Evolutionary conservation across 1,139 yeast genomes (phyloP).

Genomic region (Suhomyces wounanorum): DNA sequence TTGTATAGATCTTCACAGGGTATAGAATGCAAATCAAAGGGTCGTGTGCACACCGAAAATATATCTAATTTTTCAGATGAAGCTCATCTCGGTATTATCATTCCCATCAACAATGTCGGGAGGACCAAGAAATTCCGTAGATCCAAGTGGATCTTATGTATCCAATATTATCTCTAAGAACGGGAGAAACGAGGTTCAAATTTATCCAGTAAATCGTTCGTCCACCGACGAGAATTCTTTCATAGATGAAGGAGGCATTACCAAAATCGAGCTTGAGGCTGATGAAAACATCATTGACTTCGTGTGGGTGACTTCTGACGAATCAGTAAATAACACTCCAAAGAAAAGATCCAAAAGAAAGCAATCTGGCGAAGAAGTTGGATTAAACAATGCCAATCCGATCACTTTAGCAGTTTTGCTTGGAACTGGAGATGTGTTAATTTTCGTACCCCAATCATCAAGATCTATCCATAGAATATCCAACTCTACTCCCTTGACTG

Average conservation of each 20-base stretch:
- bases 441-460: slow-evolving; percentile 44
- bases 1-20: too few relatives aligned
- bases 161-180: slow-evolving; percentile 35
- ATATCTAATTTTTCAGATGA: slow-evolving; percentile 4
- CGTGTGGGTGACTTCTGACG: slow-evolving; percentile 24
- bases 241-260: slow-evolving; percentile 6
- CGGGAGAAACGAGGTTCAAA: slow-evolving; percentile 40
- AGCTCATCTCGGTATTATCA: slow-evolving; percentile 2
- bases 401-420: slow-evolving; percentile 36
- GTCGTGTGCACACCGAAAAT: background rate
- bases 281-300: slow-evolving; percentile 28
- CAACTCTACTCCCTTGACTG: slow-evolving; percentile 20
- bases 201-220: slow-evolving; percentile 23
- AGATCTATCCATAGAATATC: slow-evolving; percentile 36
- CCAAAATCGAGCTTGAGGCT: slow-evolving; percentile 22
- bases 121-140: slow-evolving; percentile 19
- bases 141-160: slow-evolving; percentile 25
- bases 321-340: slow-evolving; percentile 6
- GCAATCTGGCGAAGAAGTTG: slow-evolving; percentile 11
- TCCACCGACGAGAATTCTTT: background rate
- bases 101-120: slow-evolving; percentile 1
- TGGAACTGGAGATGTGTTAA: slow-evolving; percentile 38
- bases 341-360: slow-evolving; percentile 21
- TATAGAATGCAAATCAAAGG: too few relatives aligned
- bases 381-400: slow-evolving; percentile 1